phyloP scores from a whole-genome alignment of 768 basidiomycete genomes.

The Lepiota subincarnata region DNA sequence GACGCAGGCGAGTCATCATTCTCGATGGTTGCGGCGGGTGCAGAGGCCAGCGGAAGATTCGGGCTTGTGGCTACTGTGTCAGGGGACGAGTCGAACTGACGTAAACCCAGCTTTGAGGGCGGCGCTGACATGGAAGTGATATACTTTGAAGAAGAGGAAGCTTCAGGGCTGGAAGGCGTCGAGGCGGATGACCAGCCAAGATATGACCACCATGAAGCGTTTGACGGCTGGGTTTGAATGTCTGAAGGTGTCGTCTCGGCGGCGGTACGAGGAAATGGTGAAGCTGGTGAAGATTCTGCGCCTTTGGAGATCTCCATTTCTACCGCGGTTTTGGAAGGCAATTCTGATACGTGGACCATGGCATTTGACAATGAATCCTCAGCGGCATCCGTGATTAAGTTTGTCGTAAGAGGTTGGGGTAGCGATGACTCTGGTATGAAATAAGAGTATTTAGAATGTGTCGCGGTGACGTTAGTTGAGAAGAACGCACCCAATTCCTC shows the following conservation, averaged over 20 bases:
- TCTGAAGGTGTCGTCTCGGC: neutral
- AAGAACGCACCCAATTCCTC: neutral
- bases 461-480: neutral
- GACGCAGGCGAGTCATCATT: neutral
- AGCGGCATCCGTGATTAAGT: neutral
- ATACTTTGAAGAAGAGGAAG: conserved; percentile 4
- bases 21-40: neutral
- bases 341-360: conserved; percentile 1
- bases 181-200: conserved; percentile 5
- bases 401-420: conserved; percentile 2
- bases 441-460: neutral
- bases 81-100: conserved; percentile 10
- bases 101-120: conserved; percentile 1
- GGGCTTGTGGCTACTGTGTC: neutral
- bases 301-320: neutral
- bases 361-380: conserved; percentile 9
- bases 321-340: neutral
- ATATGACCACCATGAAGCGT: conserved; percentile 4
- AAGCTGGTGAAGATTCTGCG: neutral
- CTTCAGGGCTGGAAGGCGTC: neutral
- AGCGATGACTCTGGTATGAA: conserved; percentile 5
- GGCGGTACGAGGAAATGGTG: neutral
- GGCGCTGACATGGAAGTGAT: conserved; percentile 4
- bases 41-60: neutral
- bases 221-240: neutral